Conservation (phyloP, 495 filamentous ascomycete species). For the Hypoxylon cercidicola region DNA sequence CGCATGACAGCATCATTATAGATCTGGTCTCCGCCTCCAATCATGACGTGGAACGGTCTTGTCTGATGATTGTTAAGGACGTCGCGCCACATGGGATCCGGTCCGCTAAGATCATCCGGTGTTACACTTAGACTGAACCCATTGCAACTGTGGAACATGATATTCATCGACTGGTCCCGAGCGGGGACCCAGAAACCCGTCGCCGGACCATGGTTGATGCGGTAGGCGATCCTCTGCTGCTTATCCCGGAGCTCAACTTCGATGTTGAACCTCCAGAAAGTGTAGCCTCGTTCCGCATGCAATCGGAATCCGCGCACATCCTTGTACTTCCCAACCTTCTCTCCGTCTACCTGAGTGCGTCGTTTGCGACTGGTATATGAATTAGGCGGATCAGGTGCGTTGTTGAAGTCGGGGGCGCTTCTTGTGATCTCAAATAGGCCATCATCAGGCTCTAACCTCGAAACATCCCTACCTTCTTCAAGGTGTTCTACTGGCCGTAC, state of each 20-base stretch:
- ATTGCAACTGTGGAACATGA: slow-evolving; percentile 98
- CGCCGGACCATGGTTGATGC: slow-evolving; percentile 91
- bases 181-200: slow-evolving; percentile 96
- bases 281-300: slow-evolving; percentile 85
- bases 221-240: slow-evolving; percentile 89
- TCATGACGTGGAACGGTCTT: slow-evolving; percentile 96
- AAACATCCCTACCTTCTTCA: slow-evolving; percentile 78
- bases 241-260: slow-evolving; percentile 83
- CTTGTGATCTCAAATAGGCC: slow-evolving; percentile 76
- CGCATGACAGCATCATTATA: slow-evolving; percentile 88
- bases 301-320: slow-evolving; percentile 84
- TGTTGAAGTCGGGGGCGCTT: slow-evolving; percentile 52
- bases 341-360: slow-evolving; percentile 69
- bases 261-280: slow-evolving; percentile 96
- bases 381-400: slow-evolving; percentile 50
- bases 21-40: slow-evolving; percentile 96
- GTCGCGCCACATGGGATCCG: slow-evolving; percentile 96
- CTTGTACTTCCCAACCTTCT: slow-evolving; percentile 76
- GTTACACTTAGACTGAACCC: slow-evolving; percentile 88
- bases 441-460: slow-evolving; percentile 76
- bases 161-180: slow-evolving; percentile 88
- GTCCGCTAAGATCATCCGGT: slow-evolving; percentile 81
- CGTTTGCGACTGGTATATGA: slow-evolving; percentile 60
- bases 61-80: slow-evolving; percentile 93
- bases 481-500: slow-evolving; percentile 87